Conservation (phyloP, 306 rosid genomes). For the Rubus idaeus region DNA sequence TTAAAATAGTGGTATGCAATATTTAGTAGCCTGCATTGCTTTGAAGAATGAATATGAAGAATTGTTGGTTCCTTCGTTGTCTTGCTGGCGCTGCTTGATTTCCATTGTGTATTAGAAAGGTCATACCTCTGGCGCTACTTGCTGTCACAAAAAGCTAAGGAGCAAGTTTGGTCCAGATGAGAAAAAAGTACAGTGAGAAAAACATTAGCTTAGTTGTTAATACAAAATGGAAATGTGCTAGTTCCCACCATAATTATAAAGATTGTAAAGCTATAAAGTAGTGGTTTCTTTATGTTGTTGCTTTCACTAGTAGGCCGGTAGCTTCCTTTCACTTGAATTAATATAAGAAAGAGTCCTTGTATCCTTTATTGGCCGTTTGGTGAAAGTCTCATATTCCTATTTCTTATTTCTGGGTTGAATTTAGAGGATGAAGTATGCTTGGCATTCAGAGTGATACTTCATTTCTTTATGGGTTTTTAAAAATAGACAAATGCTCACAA, state of each 20-base stretch:
- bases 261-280: not conserved
- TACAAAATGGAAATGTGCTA: too few relatives aligned
- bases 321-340: not conserved
- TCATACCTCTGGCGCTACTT: not conserved
- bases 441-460: too few relatives aligned
- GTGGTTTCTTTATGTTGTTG: not conserved
- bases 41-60: not conserved
- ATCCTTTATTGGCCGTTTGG: not conserved
- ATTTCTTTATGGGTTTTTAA: too few relatives aligned
- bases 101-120: not conserved
- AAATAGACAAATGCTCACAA: too few relatives aligned
- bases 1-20: not conserved
- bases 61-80: not conserved
- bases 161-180: not conserved
- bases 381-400: not conserved
- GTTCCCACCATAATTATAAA: too few relatives aligned
- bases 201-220: too few relatives aligned
- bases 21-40: not conserved
- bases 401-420: too few relatives aligned
- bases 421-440: not conserved
- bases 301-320: not conserved
- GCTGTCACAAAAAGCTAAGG: not conserved
- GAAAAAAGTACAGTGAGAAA: too few relatives aligned
- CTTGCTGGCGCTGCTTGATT: not conserved
- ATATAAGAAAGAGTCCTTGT: not conserved